Base-by-base conservation (phyloP, 768 basidiomycete species). In the Russula abietina region DNA sequence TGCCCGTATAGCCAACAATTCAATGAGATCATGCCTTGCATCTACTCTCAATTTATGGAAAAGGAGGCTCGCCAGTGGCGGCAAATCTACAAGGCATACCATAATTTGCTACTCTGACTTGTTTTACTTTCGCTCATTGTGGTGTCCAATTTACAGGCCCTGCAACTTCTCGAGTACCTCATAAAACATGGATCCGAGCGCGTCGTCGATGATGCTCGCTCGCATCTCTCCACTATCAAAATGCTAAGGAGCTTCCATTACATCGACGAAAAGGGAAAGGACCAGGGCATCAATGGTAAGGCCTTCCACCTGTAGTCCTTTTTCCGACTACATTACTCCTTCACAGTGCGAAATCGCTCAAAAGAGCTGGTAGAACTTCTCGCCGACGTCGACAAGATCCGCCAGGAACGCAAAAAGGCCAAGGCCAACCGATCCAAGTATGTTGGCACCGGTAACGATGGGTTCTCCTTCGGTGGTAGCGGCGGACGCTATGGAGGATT, bases 1-100 rank as follows among this genome's bases (percentile, higher is more conserved):
- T 4, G n/a, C n/a, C 41, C 19, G 2, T 32, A 17, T 30, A 97
- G 94, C 76, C 93, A 95, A 81, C 85, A 94, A 66, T 99, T 99
- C 76, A 99, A 98, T 75, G 96, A 99, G 78, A 93, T 98, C 72
- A 98, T 99, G 94, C 96, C 97, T 4, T 86, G 85, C 70, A 97
- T 98, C 68, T 98, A 97, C 74, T 81, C 86, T 10, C 84, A 93
- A 30, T 97, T 96, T 74, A 96, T 95, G 87, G 92, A 98, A 75
- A 98, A 98, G 76, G 97, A 99, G 75, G 97, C 97, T 0, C 80
- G 89, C 24, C 92, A 99, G 72, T 99, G 97, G 97, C 81, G 97
- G 39, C 94, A 99, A 74, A 98, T 99, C 61, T 99, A 99, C 83
- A 99, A 99, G 81, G 93, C 86, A 45, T 22, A 77, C 49, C 38